Percentiles rank a stretch among this genome's conserved stretches.
Evolutionary conservation across 2,329 filamentous ascomycete genomes (phyloP).

Genomic region (Aureobasidium leucospermi): DNA sequence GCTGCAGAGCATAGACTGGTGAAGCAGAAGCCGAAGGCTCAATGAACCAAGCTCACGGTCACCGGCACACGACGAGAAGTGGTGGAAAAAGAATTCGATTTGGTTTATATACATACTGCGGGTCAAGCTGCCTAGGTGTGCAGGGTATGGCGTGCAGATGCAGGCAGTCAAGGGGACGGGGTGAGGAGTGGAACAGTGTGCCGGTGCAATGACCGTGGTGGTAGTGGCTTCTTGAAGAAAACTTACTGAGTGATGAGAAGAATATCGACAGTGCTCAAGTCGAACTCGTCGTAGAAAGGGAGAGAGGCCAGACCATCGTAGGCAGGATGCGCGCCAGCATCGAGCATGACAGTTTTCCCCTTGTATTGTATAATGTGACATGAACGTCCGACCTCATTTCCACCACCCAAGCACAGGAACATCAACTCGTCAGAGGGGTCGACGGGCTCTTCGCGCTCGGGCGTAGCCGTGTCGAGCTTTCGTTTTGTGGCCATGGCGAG

Average conservation of each 20-base stretch:
- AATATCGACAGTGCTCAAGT: slow-evolving; percentile 93
- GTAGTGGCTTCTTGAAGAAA: background rate
- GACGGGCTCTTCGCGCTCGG: slow-evolving; percentile 71
- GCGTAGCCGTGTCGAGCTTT: slow-evolving; percentile 65
- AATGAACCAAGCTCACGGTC: slow-evolving; percentile 9
- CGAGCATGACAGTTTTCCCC: slow-evolving; percentile 98
- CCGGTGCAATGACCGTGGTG: slow-evolving; percentile 9
- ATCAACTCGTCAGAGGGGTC: slow-evolving; percentile 91
- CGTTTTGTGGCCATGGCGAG: slow-evolving; percentile 79
- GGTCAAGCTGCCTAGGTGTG: background rate
- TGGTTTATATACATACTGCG: slow-evolving; percentile 24
- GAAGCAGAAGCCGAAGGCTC: background rate
- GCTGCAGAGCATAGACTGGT: background rate
- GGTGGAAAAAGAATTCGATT: slow-evolving; percentile 24
- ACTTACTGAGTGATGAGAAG: slow-evolving; percentile 99
- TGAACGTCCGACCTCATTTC: slow-evolving; percentile 93
- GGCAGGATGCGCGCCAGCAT: slow-evolving; percentile 93
- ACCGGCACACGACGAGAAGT: slow-evolving; percentile 13
- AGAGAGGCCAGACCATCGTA: slow-evolving; percentile 90
- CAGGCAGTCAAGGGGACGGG: background rate
- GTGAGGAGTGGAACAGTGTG: background rate
- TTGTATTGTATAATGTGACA: slow-evolving; percentile 99
- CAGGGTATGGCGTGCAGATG: slow-evolving; percentile 2
- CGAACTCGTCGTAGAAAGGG: slow-evolving; percentile 97
- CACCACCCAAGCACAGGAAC: slow-evolving; percentile 88